Conservation (phyloP, 257 asterid species). For the Avicennia marina region DNA sequence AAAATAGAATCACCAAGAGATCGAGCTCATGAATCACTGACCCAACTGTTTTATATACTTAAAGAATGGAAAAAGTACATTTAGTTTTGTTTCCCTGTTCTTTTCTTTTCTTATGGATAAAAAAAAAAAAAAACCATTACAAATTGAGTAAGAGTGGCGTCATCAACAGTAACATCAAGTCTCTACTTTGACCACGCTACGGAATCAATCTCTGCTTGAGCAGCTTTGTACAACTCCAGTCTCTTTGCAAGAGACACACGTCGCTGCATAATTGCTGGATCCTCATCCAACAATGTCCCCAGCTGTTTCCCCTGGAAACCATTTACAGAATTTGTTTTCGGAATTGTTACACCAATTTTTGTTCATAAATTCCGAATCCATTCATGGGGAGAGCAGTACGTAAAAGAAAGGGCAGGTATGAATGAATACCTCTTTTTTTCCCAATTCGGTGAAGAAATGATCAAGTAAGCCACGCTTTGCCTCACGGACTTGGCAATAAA, state of each 20-base stretch:
- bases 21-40: too few relatives aligned
- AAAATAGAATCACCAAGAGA: too few relatives aligned
- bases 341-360: neutral
- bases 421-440: slow-evolving; percentile 73
- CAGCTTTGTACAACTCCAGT: slow-evolving; percentile 88
- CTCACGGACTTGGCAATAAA: slow-evolving; percentile 97
- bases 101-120: too few relatives aligned
- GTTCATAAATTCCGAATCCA: neutral
- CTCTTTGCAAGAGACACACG: slow-evolving; percentile 77
- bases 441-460: slow-evolving; percentile 83
- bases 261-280: slow-evolving; percentile 90
- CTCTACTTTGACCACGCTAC: slow-evolving; percentile 92
- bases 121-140: neutral
- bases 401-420: too few relatives aligned
- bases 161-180: slow-evolving; percentile 7
- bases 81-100: too few relatives aligned
- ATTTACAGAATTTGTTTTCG: neutral
- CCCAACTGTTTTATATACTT: too few relatives aligned
- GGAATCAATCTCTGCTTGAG: slow-evolving; percentile 88
- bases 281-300: slow-evolving; percentile 90
- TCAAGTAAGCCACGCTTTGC: slow-evolving; percentile 96
- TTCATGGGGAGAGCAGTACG: too few relatives aligned
- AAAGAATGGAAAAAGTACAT: too few relatives aligned
- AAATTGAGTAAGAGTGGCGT: neutral
- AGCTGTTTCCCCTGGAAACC: slow-evolving; percentile 64